Conservation (phyloP, 495 filamentous ascomycete genomes). For the Xylaria flabelliformis region DNA sequence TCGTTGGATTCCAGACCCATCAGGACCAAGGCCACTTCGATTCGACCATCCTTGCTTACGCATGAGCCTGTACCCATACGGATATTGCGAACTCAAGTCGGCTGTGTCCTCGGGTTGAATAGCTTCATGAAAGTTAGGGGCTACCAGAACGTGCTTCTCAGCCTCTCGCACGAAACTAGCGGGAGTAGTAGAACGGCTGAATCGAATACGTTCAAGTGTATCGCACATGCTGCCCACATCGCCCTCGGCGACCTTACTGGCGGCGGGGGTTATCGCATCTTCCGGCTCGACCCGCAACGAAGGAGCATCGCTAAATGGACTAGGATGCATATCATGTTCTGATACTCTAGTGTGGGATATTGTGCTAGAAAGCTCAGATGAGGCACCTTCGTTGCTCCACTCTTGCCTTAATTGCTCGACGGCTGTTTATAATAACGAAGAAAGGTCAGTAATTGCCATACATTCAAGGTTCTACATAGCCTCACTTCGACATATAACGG, state of each 20-base stretch:
- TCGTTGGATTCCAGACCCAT: conserved; percentile 14
- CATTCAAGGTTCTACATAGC: neutral
- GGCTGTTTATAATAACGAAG: neutral
- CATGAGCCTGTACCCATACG: conserved; percentile 7
- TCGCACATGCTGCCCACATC: neutral
- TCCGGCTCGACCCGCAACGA: neutral
- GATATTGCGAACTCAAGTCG: conserved; percentile 4
- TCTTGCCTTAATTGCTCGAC: conserved; percentile 8
- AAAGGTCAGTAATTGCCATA: neutral
- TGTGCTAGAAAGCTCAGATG: neutral
- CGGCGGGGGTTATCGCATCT: neutral
- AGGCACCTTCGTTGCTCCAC: neutral
- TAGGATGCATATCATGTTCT: neutral
- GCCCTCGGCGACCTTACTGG: neutral
- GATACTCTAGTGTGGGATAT: neutral
- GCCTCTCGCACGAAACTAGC: conserved; percentile 14
- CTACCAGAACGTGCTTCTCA: neutral
- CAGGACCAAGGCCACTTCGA: conserved; percentile 15
- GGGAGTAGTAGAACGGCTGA: conserved; percentile 1
- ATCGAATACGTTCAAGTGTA: neutral
- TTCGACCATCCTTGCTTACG: conserved; percentile 12
- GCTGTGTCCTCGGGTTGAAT: neutral
- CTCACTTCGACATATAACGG: conserved; percentile 8
- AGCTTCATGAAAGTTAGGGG: neutral
- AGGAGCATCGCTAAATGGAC: neutral